Base-by-base conservation (phyloP, 805 yeast species). In the Starmerella tilneyi region DNA sequence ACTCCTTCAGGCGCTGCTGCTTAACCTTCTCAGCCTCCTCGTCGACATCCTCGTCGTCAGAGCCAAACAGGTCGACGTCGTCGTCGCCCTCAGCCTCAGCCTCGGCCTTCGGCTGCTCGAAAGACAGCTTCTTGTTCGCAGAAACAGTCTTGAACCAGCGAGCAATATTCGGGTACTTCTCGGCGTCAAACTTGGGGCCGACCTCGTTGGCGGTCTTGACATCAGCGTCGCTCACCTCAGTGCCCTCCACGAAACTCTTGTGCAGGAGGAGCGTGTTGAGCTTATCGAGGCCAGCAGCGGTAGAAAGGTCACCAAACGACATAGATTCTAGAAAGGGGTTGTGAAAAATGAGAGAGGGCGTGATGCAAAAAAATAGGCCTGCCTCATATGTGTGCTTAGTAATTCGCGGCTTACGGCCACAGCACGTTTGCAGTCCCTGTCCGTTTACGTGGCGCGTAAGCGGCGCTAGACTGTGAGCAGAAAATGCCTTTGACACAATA, bases 131-230 rank as follows among this genome's bases (percentile, higher is more conserved):
- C 51, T 66, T 69, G 49, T 46, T 48, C 52, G 96, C 79, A 68
- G 94, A 92, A 66, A 89, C 82, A 83, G 89, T 96, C 81, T 84
- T 84, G 78, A 82, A 85, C 96, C 96, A 92, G 78, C 97, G 88
- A 66, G 95, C 72, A 66, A 86, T 86, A 70, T 83, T 80, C 70
- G 96, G 96, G 84, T 71, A 89, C 70, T 75, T 86, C 86, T 82
- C 56, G 41, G 63, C 63, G 43, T 63, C 66, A 42, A 69, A 67
- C 46, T 57, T 60, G 79, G 61, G 43, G 46, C 62, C 69, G 29
- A 68, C 89, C 71, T 96, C 86, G 76, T 84, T 78, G 89, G 79
- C 89, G 63, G 77, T 85, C 61, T 88, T 68, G 55, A 83, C 97
- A 67, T 89, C 97, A 66, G 96, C 95, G 74, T 85, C 95, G 62